Conservation (phyloP, 2,329 filamentous ascomycete species). For the Neopestalotiopsis clavispora region DNA sequence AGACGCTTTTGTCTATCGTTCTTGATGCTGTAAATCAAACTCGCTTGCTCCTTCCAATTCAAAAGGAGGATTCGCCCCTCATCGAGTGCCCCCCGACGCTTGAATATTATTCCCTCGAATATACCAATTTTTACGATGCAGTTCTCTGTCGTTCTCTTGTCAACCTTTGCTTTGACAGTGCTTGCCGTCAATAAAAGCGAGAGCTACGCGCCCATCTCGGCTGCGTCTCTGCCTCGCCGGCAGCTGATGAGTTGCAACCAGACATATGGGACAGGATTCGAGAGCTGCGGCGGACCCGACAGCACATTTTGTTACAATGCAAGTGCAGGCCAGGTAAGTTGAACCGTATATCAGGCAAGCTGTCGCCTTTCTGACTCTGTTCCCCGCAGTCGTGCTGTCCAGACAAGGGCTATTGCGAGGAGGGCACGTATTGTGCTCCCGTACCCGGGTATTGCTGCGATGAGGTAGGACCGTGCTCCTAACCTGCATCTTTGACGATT, state of each 20-base stretch:
- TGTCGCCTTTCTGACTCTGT: not conserved
- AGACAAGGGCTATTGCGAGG: slow-evolving; percentile 41
- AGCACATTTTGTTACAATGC: slow-evolving; percentile 42
- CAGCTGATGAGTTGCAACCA: slow-evolving; percentile 37
- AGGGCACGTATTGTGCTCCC: slow-evolving; percentile 42
- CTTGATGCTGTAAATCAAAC: not conserved
- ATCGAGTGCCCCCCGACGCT: not conserved
- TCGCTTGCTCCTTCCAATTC: not conserved
- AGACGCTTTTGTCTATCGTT: not conserved
- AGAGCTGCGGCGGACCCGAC: slow-evolving; percentile 34
- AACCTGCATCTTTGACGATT: not conserved
- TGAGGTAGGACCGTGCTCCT: slow-evolving; percentile 33
- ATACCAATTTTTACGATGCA: slow-evolving; percentile 22
- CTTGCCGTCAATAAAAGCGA: slow-evolving; percentile 23
- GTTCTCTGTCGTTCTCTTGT: slow-evolving; percentile 24
- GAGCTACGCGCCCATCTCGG: slow-evolving; percentile 25
- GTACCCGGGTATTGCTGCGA: slow-evolving; percentile 43
- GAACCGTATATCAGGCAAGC: not conserved
- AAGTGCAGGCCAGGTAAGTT: slow-evolving; percentile 37
- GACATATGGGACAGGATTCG: slow-evolving; percentile 38
- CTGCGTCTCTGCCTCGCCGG: slow-evolving; percentile 22
- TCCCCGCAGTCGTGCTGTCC: slow-evolving; percentile 39
- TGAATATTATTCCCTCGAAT: not conserved
- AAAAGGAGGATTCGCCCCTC: not conserved
- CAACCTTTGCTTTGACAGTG: slow-evolving; percentile 22